Conservation (phyloP, 225 moss, liverwort and hornwort genomes). For the Lunularia cruciata region DNA sequence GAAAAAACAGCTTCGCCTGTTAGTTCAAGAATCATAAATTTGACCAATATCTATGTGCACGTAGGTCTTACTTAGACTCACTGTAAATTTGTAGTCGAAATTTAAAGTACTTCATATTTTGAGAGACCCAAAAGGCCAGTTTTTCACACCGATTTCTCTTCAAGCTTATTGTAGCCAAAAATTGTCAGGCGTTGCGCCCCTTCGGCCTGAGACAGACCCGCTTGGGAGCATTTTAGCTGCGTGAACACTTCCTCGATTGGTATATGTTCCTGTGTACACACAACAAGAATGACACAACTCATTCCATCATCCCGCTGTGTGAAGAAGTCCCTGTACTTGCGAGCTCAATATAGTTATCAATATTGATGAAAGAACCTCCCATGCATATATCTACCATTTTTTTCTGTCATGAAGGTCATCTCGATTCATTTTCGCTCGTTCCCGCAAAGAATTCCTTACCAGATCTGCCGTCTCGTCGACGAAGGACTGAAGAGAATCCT, state of each 20-base stretch:
- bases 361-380: neutral
- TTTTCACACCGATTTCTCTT: constrained; percentile 72
- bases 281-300: neutral
- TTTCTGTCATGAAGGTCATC: neutral
- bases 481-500: neutral
- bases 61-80: too few relatives aligned
- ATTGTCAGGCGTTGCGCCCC: constrained; percentile 56
- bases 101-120: too few relatives aligned
- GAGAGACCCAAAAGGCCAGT: too few relatives aligned
- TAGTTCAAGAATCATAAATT: too few relatives aligned
- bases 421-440: neutral
- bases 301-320: neutral
- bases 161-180: constrained; percentile 69
- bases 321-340: too few relatives aligned
- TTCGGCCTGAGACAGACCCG: constrained; percentile 61
- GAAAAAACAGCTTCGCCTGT: too few relatives aligned
- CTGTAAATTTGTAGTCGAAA: too few relatives aligned
- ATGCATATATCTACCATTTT: too few relatives aligned
- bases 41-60: too few relatives aligned
- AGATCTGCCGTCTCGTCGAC: neutral
- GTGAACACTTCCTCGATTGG: constrained; percentile 75
- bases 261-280: constrained; percentile 59
- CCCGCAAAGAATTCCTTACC: neutral
- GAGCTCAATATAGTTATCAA: too few relatives aligned
- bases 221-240: constrained; percentile 64